These are phyloP conservation scores for Leccinum solheimii DNA, from an alignment of 1,284 basidiomycete species.

Conservation along the genomic window DNA sequence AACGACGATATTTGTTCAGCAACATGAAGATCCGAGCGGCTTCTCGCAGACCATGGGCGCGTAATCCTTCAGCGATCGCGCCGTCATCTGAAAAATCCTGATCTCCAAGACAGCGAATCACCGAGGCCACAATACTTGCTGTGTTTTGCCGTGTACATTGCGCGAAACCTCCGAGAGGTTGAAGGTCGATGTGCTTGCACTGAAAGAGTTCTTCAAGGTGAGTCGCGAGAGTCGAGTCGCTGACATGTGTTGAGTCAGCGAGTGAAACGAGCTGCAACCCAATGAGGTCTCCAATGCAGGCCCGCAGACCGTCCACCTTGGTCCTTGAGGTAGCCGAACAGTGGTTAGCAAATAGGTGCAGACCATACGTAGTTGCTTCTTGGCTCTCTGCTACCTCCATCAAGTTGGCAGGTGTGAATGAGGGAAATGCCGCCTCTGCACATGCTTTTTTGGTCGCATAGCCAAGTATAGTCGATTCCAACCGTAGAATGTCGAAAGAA, in stretches of 20 bases:
- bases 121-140: constrained; percentile 55
- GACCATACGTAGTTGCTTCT: constrained; percentile 40
- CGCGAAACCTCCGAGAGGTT: constrained; percentile 38
- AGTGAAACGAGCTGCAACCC: constrained; percentile 59
- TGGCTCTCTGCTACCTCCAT: constrained; percentile 37
- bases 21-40: constrained; percentile 45
- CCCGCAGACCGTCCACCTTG: constrained; percentile 51
- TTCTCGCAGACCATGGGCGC: constrained; percentile 32
- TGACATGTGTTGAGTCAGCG: constrained; percentile 37
- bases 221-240: constrained; percentile 12
- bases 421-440: constrained; percentile 58
- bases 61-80: constrained; percentile 49
- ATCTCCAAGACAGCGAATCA: constrained; percentile 63
- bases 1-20: constrained; percentile 52
- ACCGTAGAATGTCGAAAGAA: constrained; percentile 56
- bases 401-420: constrained; percentile 64
- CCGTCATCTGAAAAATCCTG: constrained; percentile 51
- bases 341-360: constrained; percentile 57
- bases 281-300: constrained; percentile 73
- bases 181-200: constrained; percentile 34
- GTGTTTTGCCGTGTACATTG: constrained; percentile 45
- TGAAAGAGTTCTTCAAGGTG: constrained; percentile 42
- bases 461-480: constrained; percentile 74
- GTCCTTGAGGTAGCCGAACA: constrained; percentile 61
- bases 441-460: constrained; percentile 62